Percentiles rank a stretch among this genome's conserved stretches.
Evolutionary conservation across 2,329 filamentous ascomycete genomes (phyloP).

Genomic region (Coniochaeta sp.): DNA sequence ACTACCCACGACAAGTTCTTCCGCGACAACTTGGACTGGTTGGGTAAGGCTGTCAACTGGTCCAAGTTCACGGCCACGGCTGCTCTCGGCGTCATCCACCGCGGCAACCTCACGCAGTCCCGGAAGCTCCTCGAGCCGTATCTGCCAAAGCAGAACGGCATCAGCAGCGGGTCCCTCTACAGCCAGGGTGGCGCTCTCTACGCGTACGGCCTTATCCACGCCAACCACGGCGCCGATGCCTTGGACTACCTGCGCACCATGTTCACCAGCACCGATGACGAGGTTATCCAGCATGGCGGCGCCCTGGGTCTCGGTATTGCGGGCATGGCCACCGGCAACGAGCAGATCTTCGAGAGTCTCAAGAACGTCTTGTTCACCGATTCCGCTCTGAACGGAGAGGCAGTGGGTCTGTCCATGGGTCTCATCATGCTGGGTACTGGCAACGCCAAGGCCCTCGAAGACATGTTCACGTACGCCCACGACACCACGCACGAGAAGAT

Average conservation of each 20-base stretch:
- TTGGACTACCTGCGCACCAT: conserved; percentile 70
- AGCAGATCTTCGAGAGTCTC: conserved; percentile 85
- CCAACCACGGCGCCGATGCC: conserved; percentile 91
- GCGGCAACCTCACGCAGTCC: conserved; percentile 88
- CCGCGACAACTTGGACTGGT: conserved; percentile 94
- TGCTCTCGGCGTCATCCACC: conserved; percentile 91
- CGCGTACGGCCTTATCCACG: conserved; percentile 91
- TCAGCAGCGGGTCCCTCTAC: conserved; percentile 79
- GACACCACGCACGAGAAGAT: conserved; percentile 99
- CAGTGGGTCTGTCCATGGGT: conserved; percentile 92
- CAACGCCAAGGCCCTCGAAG: conserved; percentile 84
- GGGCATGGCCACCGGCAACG: conserved; percentile 91
- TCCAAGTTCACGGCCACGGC: conserved; percentile 98
- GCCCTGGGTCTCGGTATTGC: conserved; percentile 93
- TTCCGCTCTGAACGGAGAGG: conserved; percentile 93
- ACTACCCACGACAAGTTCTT: conserved; percentile 99
- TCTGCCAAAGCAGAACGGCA: conserved; percentile 68
- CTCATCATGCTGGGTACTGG: conserved; percentile 98
- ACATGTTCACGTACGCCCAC: conserved; percentile 96
- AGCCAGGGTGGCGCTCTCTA: conserved; percentile 95
- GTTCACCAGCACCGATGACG: conserved; percentile 70
- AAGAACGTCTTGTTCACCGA: conserved; percentile 85
- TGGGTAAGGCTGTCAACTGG: conserved; percentile 98
- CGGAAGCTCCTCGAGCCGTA: conserved; percentile 93
- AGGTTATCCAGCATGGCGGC: conserved; percentile 95